phyloP scores from a whole-genome alignment of 805 yeast genomes.

The Candida multigemmis region DNA sequence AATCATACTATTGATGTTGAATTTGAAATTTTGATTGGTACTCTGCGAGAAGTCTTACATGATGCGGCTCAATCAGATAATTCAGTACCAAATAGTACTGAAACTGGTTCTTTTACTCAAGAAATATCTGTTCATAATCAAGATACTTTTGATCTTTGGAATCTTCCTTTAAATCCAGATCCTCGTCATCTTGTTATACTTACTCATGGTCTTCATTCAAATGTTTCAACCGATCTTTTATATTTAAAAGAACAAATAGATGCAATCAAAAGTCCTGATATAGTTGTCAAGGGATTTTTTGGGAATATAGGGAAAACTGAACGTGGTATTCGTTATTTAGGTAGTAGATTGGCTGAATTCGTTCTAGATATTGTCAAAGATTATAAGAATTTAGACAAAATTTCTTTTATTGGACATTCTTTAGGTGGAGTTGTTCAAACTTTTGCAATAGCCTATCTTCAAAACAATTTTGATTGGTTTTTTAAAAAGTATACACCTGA shows the following conservation, averaged over 20 bases:
- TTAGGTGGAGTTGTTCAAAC: constrained; percentile 90
- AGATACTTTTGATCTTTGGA: constrained; percentile 72
- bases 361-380: constrained; percentile 46
- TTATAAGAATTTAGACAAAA: constrained; percentile 41
- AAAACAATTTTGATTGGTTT: constrained; percentile 59
- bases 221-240: constrained; percentile 82
- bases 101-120: constrained; percentile 16
- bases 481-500: constrained; percentile 60
- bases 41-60: constrained; percentile 28
- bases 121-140: constrained; percentile 40
- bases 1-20: constrained; percentile 58
- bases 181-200: constrained; percentile 79
- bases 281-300: constrained; percentile 74
- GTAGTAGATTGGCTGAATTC: constrained; percentile 71
- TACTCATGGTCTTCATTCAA: constrained; percentile 91
- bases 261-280: constrained; percentile 43
- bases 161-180: constrained; percentile 43
- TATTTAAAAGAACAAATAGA: constrained; percentile 78
- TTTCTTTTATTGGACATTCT: constrained; percentile 90
- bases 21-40: constrained; percentile 52
- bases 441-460: constrained; percentile 78
- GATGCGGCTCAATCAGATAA: constrained; percentile 16
- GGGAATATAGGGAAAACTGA: constrained; percentile 87
- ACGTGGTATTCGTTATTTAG: constrained; percentile 77
- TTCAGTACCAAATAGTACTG: constrained; percentile 12